Evolutionary conservation across 1,284 basidiomycete species (phyloP).

Genomic region (Pseudozyma sp.): DNA sequence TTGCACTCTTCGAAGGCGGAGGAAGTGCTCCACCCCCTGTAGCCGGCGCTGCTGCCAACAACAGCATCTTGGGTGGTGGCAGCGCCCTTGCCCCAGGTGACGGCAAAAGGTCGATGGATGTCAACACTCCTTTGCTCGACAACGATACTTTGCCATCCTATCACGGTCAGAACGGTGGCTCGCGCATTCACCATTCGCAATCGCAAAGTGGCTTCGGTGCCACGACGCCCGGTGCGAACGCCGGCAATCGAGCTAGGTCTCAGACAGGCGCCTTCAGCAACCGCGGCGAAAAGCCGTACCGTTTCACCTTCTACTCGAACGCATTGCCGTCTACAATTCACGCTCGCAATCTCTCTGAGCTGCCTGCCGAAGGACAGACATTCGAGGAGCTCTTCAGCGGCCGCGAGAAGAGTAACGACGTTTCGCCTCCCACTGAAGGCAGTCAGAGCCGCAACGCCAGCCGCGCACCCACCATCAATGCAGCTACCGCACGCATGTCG

Average conservation of each 20-base stretch:
- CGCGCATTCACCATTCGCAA: slow-evolving; percentile 26
- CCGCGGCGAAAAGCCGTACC: slow-evolving; percentile 78
- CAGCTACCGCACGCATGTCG: slow-evolving; percentile 39
- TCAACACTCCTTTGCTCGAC: slow-evolving; percentile 68
- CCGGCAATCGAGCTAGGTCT: slow-evolving; percentile 25
- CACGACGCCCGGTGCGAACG: slow-evolving; percentile 15
- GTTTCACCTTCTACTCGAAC: slow-evolving; percentile 99
- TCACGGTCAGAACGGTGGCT: slow-evolving; percentile 56
- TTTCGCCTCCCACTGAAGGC: slow-evolving; percentile 42
- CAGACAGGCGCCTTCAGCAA: slow-evolving; percentile 40
- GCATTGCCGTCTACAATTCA: slow-evolving; percentile 92
- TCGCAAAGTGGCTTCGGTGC: slow-evolving; percentile 27
- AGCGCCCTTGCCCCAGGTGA: slow-evolving; percentile 15
- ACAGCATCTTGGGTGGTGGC: slow-evolving; percentile 71
- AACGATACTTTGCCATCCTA: slow-evolving; percentile 67
- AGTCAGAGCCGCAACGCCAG: slow-evolving; percentile 47
- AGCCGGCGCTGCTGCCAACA: slow-evolving; percentile 53
- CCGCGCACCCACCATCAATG: slow-evolving; percentile 50
- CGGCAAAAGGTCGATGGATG: slow-evolving; percentile 40
- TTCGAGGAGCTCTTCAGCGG: slow-evolving; percentile 92
- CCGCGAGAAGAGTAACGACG: slow-evolving; percentile 30
- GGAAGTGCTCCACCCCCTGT: slow-evolving; percentile 65
- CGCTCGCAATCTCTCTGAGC: slow-evolving; percentile 88
- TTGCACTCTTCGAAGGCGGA: slow-evolving; percentile 87
- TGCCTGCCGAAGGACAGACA: slow-evolving; percentile 91